phyloP scores from a whole-genome alignment of 2,329 filamentous ascomycete genomes.

The Pyricularia pennisetigena region DNA sequence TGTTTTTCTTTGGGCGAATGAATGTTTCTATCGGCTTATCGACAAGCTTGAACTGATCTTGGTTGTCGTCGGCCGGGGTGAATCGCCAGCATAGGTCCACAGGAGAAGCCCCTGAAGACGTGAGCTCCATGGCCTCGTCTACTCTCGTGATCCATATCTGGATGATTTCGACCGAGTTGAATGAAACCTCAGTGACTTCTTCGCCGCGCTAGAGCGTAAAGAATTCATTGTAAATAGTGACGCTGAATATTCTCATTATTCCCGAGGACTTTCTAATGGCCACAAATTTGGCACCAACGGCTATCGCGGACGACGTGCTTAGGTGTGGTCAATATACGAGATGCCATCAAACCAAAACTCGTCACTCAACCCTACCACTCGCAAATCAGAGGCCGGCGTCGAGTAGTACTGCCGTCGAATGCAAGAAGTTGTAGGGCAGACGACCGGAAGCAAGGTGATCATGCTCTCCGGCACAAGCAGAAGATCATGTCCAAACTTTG shows the following conservation, averaged over 20 bases:
- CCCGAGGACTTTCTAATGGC: slow-evolving; percentile 4
- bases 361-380: background rate
- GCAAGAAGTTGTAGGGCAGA: slow-evolving; percentile 1
- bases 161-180: background rate
- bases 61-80: background rate
- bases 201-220: slow-evolving; percentile 2
- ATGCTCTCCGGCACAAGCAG: background rate
- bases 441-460: background rate
- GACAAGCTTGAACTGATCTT: slow-evolving; percentile 1
- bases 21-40: slow-evolving; percentile 4
- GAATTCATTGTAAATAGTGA: background rate
- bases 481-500: slow-evolving; percentile 4
- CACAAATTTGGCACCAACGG: background rate
- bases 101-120: background rate
- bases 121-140: background rate
- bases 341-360: slow-evolving; percentile 2
- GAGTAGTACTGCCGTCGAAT: background rate
- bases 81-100: slow-evolving; percentile 1
- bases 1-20: background rate
- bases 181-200: background rate
- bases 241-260: background rate
- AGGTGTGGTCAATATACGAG: slow-evolving; percentile 3
- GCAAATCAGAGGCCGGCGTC: background rate
- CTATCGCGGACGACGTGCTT: background rate
- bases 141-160: background rate